phyloP scores from a whole-genome alignment of 2,329 filamentous ascomycete genomes.

The Fusarium oligoseptatum region DNA sequence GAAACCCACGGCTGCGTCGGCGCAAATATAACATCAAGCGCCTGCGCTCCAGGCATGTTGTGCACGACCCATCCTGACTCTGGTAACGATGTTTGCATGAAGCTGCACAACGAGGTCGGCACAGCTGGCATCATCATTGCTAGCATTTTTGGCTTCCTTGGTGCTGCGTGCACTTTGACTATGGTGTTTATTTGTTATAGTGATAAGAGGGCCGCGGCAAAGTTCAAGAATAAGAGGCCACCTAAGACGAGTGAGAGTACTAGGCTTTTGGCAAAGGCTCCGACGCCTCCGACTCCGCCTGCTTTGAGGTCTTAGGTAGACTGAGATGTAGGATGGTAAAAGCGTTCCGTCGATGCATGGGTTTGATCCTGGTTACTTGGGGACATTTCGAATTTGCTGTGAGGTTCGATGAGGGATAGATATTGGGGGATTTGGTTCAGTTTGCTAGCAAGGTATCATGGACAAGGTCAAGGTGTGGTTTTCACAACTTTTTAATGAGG shows the following conservation, averaged over 20 bases:
- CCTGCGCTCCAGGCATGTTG: neutral
- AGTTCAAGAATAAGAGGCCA: neutral
- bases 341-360: neutral
- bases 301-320: neutral
- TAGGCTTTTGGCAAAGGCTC: neutral
- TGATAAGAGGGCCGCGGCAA: neutral
- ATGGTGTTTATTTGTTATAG: neutral
- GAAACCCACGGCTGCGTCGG: neutral
- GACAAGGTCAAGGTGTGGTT: neutral
- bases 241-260: slow-evolving; percentile 1
- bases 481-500: neutral
- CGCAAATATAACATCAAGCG: neutral
- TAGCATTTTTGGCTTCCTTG: neutral
- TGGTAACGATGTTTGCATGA: neutral
- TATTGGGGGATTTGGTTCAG: neutral
- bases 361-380: neutral
- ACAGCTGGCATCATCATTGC: neutral
- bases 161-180: neutral
- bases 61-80: neutral
- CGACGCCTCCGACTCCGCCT: neutral
- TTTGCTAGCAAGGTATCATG: neutral
- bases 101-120: neutral
- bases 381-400: neutral
- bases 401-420: neutral
- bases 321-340: neutral